phyloP scores from a whole-genome alignment of 768 basidiomycete species.

The Hericium erinaceus region DNA sequence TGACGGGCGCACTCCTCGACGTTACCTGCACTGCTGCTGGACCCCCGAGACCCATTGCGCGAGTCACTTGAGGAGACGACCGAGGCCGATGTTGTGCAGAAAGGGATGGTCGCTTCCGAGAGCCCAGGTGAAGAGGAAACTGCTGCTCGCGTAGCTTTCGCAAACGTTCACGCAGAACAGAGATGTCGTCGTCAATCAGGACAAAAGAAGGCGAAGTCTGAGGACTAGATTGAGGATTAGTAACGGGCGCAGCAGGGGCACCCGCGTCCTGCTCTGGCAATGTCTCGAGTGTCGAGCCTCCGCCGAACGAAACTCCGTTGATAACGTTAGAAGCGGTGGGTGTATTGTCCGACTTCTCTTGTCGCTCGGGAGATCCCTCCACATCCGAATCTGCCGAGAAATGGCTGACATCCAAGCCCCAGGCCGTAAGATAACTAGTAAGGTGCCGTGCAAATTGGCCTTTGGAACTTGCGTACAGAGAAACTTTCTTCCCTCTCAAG shows the following conservation, averaged over 20 bases:
- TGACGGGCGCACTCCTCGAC: conserved; percentile 36
- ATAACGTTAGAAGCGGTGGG: not conserved
- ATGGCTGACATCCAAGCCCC: conserved; percentile 93
- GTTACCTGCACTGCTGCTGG: conserved; percentile 21
- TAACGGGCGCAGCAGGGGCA: conserved; percentile 8
- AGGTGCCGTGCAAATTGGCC: conserved; percentile 89
- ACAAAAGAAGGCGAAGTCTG: conserved; percentile 46
- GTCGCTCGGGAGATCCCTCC: conserved; percentile 28
- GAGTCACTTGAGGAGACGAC: conserved; percentile 74
- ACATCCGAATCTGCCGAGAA: conserved; percentile 49
- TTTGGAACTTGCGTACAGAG: conserved; percentile 76
- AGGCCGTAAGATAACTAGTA: conserved; percentile 85
- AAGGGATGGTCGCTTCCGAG: conserved; percentile 61
- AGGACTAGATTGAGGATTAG: not conserved
- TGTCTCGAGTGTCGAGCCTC: conserved; percentile 8
- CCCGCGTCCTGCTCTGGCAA: conserved; percentile 9
- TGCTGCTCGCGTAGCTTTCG: conserved; percentile 53
- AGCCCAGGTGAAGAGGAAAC: conserved; percentile 28
- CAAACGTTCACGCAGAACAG: conserved; percentile 68
- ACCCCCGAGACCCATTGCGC: conserved; percentile 31
- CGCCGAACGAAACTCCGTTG: conserved; percentile 4
- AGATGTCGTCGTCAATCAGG: conserved; percentile 89
- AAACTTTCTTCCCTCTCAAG: conserved; percentile 74
- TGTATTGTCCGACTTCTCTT: not conserved
- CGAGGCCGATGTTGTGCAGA: conserved; percentile 61